These are phyloP conservation scores for Leptographium radiaticola DNA, from an alignment of 2,329 filamentous ascomycete species.

Conservation along the genomic window DNA sequence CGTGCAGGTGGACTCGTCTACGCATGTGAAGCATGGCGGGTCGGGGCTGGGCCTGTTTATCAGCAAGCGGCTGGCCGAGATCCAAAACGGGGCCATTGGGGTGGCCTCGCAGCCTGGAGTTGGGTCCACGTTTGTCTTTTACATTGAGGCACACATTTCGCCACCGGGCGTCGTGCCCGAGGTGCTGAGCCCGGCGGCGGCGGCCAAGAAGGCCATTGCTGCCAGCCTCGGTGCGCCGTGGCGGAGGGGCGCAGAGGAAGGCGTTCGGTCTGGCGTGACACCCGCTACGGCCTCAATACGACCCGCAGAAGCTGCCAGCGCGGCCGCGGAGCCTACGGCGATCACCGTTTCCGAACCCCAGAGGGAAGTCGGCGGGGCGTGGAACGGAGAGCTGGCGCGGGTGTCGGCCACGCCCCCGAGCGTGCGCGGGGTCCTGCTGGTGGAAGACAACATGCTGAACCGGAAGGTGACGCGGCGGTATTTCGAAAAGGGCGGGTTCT, in stretches of 20 bases:
- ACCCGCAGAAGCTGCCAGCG: too few relatives aligned
- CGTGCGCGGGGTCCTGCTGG: slow-evolving; percentile 35
- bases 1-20: slow-evolving; percentile 62
- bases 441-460: slow-evolving; percentile 50
- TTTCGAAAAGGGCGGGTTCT: slow-evolving; percentile 34
- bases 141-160: slow-evolving; percentile 45
- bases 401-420: slow-evolving; percentile 8
- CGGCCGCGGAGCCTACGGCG: too few relatives aligned
- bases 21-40: slow-evolving; percentile 67
- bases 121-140: slow-evolving; percentile 67
- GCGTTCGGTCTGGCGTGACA: too few relatives aligned
- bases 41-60: slow-evolving; percentile 71
- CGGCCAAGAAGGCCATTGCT: slow-evolving; percentile 2
- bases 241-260: background rate
- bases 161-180: slow-evolving; percentile 26
- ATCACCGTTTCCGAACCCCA: too few relatives aligned
- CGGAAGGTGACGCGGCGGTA: slow-evolving; percentile 41
- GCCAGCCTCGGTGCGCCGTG: background rate
- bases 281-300: too few relatives aligned
- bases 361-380: too few relatives aligned
- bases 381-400: background rate
- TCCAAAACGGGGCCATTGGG: slow-evolving; percentile 70
- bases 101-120: slow-evolving; percentile 54
- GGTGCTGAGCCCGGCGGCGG: slow-evolving; percentile 15
- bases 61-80: slow-evolving; percentile 62